Conservation (phyloP, 2,329 filamentous ascomycete species). For the Fusarium cyanostomum region DNA sequence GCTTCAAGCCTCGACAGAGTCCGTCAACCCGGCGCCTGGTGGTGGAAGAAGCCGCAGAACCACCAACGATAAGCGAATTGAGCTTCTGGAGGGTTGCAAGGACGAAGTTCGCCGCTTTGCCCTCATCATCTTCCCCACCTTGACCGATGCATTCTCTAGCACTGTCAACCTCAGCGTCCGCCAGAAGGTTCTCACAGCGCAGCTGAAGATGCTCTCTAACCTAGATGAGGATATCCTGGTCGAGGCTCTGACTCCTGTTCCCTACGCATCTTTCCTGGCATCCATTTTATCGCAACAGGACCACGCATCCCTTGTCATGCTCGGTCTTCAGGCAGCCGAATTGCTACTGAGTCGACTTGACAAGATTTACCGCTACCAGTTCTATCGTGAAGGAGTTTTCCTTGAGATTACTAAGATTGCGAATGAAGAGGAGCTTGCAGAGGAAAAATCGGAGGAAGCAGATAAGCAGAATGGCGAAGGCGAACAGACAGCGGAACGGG, state of each 20-base stretch:
- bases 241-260: conserved; percentile 85
- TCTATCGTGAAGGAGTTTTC: conserved; percentile 96
- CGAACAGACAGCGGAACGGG: conserved; percentile 44
- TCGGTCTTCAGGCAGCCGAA: conserved; percentile 88
- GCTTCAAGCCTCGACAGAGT: conserved; percentile 51
- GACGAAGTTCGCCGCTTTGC: conserved; percentile 90
- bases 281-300: conserved; percentile 97
- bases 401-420: conserved; percentile 87
- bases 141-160: conserved; percentile 97
- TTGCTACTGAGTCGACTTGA: conserved; percentile 85
- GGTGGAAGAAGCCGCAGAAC: conserved; percentile 52
- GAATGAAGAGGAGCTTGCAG: conserved; percentile 52
- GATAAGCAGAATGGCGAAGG: conserved; percentile 34
- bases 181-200: conserved; percentile 94
- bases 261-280: conserved; percentile 94
- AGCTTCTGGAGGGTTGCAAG: conserved; percentile 83
- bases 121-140: conserved; percentile 89
- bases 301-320: conserved; percentile 85
- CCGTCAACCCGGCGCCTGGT: conserved; percentile 51
- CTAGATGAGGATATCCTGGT: conserved; percentile 85
- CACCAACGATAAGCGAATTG: conserved; percentile 82
- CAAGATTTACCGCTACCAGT: conserved; percentile 91
- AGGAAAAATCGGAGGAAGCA: conserved; percentile 24
- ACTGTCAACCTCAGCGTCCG: conserved; percentile 95
- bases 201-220: conserved; percentile 97